Conservation (phyloP, 108 stramenopile genomes). For the Heterococcus sp. region DNA sequence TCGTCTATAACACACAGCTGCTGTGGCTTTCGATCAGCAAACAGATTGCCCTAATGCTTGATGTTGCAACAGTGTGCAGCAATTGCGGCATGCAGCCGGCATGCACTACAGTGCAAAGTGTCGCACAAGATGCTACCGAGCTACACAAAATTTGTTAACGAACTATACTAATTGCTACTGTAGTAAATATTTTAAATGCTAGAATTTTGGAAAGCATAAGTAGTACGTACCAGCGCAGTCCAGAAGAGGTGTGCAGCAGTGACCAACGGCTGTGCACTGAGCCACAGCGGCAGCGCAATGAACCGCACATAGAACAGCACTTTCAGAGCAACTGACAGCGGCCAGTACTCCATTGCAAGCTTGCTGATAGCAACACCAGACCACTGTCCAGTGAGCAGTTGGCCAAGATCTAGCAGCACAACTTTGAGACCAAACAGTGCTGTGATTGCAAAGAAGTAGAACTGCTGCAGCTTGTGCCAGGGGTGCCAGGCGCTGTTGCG, state of each 20-base stretch:
- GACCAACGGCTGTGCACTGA: background rate
- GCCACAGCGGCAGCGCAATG: conserved; percentile 2
- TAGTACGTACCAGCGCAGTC: background rate
- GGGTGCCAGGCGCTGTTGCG: background rate
- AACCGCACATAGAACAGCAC: background rate
- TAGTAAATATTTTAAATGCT: too few relatives aligned
- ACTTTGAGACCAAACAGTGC: conserved; percentile 6
- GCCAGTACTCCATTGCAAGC: background rate
- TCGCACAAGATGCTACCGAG: too few relatives aligned
- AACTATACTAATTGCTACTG: too few relatives aligned
- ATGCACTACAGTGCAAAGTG: too few relatives aligned
- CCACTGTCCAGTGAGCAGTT: background rate
- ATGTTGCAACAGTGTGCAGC: too few relatives aligned
- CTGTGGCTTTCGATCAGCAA: too few relatives aligned
- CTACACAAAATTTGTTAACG: too few relatives aligned
- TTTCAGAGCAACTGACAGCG: background rate
- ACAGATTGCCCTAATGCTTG: too few relatives aligned
- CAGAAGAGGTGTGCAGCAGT: conserved; percentile 9
- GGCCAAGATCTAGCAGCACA: background rate
- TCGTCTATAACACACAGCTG: too few relatives aligned
- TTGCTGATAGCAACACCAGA: background rate
- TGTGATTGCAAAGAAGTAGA: conserved; percentile 6
- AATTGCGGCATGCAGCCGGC: too few relatives aligned
- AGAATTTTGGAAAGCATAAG: too few relatives aligned
- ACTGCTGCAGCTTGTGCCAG: conserved; percentile 14